Percentiles rank a stretch among this genome's conserved stretches.
These are phyloP conservation scores for Tritrichomonas musculus DNA, from an alignment of 208 protist genomes.

Conservation along the genomic window DNA sequence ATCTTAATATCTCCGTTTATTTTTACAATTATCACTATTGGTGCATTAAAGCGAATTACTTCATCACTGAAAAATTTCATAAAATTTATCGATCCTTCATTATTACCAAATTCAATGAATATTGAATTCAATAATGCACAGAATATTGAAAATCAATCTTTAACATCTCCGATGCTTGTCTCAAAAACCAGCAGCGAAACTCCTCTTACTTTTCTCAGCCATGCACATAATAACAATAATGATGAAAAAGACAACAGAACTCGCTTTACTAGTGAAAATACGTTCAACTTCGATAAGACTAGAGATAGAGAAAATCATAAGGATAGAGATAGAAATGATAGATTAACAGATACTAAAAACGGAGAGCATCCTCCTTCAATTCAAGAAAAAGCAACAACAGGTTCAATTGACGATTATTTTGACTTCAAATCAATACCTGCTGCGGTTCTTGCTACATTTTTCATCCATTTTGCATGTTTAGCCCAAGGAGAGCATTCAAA, in stretches of 20 bases:
- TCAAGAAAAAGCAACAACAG: background rate
- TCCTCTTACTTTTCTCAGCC: background rate
- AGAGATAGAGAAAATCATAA: background rate
- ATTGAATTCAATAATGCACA: too few species aligned
- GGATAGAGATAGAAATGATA: too few species aligned
- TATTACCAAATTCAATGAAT: background rate
- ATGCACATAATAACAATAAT: background rate
- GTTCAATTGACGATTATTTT: background rate
- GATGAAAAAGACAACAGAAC: background rate
- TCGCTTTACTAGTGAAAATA: too few species aligned
- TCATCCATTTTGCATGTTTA: constrained; percentile 21
- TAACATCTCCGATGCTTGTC: too few species aligned
- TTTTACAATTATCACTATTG: background rate
- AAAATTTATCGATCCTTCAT: background rate
- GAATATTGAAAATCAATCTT: too few species aligned
- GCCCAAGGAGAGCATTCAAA: background rate
- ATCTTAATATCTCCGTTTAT: background rate
- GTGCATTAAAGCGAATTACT: background rate
- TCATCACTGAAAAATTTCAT: background rate
- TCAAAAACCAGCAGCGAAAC: too few species aligned
- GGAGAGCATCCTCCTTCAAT: background rate
- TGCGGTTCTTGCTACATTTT: background rate
- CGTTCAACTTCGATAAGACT: too few species aligned
- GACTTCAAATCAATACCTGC: background rate
- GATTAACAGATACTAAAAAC: background rate